phyloP scores from a whole-genome alignment of 345 rosid genomes.

The Tarenaya hassleriana region DNA sequence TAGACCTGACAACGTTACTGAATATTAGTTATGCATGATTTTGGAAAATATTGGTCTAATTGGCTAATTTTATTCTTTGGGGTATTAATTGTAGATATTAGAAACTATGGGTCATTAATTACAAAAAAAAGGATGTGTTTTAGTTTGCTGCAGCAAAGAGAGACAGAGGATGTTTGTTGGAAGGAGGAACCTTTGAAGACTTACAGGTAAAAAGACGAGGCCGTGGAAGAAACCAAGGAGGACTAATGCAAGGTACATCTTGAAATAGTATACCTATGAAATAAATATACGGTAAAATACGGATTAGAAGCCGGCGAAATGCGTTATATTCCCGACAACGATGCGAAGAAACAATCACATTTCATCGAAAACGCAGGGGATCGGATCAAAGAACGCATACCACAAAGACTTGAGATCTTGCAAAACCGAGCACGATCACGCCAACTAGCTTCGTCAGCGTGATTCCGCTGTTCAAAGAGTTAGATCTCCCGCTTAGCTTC shows the following conservation, averaged over 20 bases:
- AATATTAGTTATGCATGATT: too few relatives aligned
- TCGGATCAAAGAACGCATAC: too few relatives aligned
- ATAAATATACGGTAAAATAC: background rate
- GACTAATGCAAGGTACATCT: conserved; percentile 92
- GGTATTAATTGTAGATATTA: too few relatives aligned
- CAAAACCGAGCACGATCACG: conserved; percentile 88
- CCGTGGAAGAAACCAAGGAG: conserved; percentile 96
- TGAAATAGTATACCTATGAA: conserved; percentile 86
- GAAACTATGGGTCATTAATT: background rate
- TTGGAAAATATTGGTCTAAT: too few relatives aligned
- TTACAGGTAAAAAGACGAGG: conserved; percentile 86
- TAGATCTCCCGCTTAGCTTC: too few relatives aligned
- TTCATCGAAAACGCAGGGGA: background rate
- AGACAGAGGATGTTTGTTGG: background rate
- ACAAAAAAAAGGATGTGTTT: background rate
- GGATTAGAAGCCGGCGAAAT: background rate
- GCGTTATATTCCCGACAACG: background rate
- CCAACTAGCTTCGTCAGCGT: conserved; percentile 92
- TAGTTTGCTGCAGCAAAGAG: background rate
- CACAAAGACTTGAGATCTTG: conserved; percentile 94
- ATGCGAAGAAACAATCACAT: background rate
- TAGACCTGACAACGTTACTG: too few relatives aligned
- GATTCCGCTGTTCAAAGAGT: conserved; percentile 68
- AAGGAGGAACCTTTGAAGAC: conserved; percentile 18
- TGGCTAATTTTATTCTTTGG: too few relatives aligned